A percentile compares a stretch with the other conserved stretches of the same genome.
These are phyloP conservation scores for Syncephalastrum monosporum DNA, from an alignment of 371 early-diverging fungal genomes.

Conservation along the genomic window DNA sequence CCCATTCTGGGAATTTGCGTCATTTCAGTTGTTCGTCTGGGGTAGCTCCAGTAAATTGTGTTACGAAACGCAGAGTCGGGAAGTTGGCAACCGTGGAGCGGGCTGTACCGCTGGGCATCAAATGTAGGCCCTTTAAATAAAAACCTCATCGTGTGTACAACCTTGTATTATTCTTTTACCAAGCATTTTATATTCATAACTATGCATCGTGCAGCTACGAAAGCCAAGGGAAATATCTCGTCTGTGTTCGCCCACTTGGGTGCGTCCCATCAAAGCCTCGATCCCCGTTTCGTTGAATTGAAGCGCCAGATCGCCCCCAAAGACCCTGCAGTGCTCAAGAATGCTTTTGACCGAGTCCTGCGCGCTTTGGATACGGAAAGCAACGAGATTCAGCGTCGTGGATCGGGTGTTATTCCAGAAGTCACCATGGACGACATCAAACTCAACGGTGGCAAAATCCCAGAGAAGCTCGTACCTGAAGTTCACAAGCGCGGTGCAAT, in stretches of 20 bases:
- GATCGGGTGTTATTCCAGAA: constrained; percentile 31
- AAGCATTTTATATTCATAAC: background rate
- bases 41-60: too few relatives aligned
- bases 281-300: constrained; percentile 22
- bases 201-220: constrained; percentile 16
- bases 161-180: too few relatives aligned
- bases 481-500: constrained; percentile 34
- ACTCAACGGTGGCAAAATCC: constrained; percentile 32
- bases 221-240: constrained; percentile 40
- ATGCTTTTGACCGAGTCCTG: constrained; percentile 28
- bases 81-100: too few relatives aligned
- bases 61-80: too few relatives aligned
- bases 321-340: constrained; percentile 20
- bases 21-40: too few relatives aligned
- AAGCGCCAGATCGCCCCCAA: constrained; percentile 27
- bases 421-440: constrained; percentile 26
- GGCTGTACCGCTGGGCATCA: too few relatives aligned
- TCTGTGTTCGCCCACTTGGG: constrained; percentile 40
- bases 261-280: constrained; percentile 22
- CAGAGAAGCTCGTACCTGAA: constrained; percentile 18
- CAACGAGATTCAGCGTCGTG: constrained; percentile 24
- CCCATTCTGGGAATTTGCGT: too few relatives aligned
- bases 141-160: too few relatives aligned
- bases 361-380: constrained; percentile 25
- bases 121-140: too few relatives aligned